Conservation (phyloP, 2,329 filamentous ascomycete genomes). For the Chrysoporthe cubensis region DNA sequence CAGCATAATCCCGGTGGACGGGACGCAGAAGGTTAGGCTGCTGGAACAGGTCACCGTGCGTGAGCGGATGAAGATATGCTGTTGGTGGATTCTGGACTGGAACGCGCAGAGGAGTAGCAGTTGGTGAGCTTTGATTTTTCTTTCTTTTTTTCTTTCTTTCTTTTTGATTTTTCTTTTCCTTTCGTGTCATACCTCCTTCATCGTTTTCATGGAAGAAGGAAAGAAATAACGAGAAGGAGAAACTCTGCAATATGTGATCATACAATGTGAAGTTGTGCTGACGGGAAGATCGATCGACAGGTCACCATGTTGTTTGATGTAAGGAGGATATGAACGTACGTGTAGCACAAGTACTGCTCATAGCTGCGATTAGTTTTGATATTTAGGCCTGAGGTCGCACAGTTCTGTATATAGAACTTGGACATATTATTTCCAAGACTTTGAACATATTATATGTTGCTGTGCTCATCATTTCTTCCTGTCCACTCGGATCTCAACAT, state of each 20-base stretch:
- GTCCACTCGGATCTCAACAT: not conserved
- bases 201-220: not conserved
- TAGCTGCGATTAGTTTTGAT: not conserved
- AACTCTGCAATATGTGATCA: not conserved
- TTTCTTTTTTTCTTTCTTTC: no score
- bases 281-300: not conserved
- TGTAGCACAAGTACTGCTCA: not conserved
- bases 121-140: constrained; percentile 15
- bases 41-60: constrained; percentile 76
- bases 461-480: not conserved
- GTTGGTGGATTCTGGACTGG: constrained; percentile 75
- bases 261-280: not conserved
- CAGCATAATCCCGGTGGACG: constrained; percentile 75
- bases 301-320: constrained; percentile 12
- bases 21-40: constrained; percentile 78
- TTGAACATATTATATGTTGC: not conserved
- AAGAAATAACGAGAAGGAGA: not conserved
- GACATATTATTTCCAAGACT: not conserved
- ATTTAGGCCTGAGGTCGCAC: not conserved
- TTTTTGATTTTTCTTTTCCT: not conserved
- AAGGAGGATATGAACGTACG: not conserved
- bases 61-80: constrained; percentile 81
- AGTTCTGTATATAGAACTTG: not conserved
- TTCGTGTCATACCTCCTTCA: not conserved
- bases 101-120: constrained; percentile 45